Percentiles rank a stretch among this genome's conserved stretches.
Conservation (phyloP, 1,284 basidiomycete species). For the Ustilago hordei region DNA sequence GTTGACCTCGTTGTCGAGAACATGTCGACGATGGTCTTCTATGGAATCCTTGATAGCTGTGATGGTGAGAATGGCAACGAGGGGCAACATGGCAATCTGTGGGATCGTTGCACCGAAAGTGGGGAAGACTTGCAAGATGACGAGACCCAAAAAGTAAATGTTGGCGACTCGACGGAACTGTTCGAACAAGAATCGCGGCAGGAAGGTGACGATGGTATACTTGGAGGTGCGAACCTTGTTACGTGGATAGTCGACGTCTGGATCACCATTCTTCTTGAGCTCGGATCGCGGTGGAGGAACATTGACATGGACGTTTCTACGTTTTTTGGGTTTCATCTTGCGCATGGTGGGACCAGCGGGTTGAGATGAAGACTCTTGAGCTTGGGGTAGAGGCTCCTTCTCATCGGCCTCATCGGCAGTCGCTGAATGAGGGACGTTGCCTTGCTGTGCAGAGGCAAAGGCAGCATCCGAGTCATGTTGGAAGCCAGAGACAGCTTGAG, state of each 20-base stretch:
- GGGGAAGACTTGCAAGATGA: slow-evolving; percentile 88
- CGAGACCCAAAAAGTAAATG: slow-evolving; percentile 87
- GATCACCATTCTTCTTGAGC: slow-evolving; percentile 80
- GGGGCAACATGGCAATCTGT: slow-evolving; percentile 84
- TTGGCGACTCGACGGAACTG: slow-evolving; percentile 80
- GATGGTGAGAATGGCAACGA: slow-evolving; percentile 86
- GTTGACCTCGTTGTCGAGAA: slow-evolving; percentile 90
- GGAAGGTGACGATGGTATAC: slow-evolving; percentile 89
- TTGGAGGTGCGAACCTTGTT: slow-evolving; percentile 96
- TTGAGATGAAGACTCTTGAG: slow-evolving; percentile 9
- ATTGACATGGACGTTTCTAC: slow-evolving; percentile 66
- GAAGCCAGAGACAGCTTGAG: slow-evolving; percentile 35
- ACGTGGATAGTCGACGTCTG: slow-evolving; percentile 80
- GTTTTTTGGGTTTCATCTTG: slow-evolving; percentile 56
- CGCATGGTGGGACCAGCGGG: slow-evolving; percentile 47
- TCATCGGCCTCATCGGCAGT: slow-evolving; percentile 42
- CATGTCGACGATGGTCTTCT: slow-evolving; percentile 90
- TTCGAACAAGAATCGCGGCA: slow-evolving; percentile 74
- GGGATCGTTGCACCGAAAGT: slow-evolving; percentile 90
- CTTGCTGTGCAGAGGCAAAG: slow-evolving; percentile 61
- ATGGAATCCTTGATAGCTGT: slow-evolving; percentile 94
- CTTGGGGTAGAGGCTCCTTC: not conserved
- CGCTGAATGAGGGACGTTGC: slow-evolving; percentile 35
- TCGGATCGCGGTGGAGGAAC: slow-evolving; percentile 74
- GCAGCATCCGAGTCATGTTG: slow-evolving; percentile 46